Evolutionary conservation across 2,329 filamentous ascomycete genomes (phyloP), one percentile per base, ranked within the genome.

Genomic region (Seiridium unicorne): DNA sequence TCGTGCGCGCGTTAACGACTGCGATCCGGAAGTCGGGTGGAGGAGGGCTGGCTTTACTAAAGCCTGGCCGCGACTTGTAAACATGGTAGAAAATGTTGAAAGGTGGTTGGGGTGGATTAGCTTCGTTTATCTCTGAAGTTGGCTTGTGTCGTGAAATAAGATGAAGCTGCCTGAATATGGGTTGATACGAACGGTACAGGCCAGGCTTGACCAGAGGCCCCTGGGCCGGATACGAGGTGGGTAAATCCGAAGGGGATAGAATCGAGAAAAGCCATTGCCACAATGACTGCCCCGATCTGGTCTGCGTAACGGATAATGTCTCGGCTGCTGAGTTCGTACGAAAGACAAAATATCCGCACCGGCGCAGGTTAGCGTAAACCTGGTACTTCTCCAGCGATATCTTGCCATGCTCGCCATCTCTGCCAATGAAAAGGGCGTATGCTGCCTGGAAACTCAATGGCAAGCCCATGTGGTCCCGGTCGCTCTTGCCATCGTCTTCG

Each of bases 401-500:
- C 72, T 84, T 87, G 42, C 86, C 85, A 47, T 76, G 73, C 62
- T 87, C 83, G 4, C 79, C 83, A 53, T 91, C 89, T 32, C 84
- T 79, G 1, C 92, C 92, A 64, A 97, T 84, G 57, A 97, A 87
- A 31, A 92, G 84, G 4, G 93, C 86, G 78, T 98, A 98, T 0
- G 93, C 93, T 5, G 91, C 93, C 73, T 98, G 92, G 44, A 98
- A 77, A 74, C 91, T 96, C 80, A 99, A 88, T 0, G 94, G 93
- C n/a, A 95, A 74, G 0, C 89, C 90, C 3, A 82, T 77, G 8
- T 58, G 42, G 18, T 51, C 44, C 5, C 34, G 55, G 5, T 87
- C 84, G 60, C 83, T 81, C 42, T 86, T 85, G 47, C 81, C 79
- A 36, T 76, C 62, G 4, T 61, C 68, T 1, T 70, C 68, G 31